These are phyloP conservation scores for Patellaria atrata DNA, from an alignment of 495 filamentous ascomycete genomes.

Conservation along the genomic window DNA sequence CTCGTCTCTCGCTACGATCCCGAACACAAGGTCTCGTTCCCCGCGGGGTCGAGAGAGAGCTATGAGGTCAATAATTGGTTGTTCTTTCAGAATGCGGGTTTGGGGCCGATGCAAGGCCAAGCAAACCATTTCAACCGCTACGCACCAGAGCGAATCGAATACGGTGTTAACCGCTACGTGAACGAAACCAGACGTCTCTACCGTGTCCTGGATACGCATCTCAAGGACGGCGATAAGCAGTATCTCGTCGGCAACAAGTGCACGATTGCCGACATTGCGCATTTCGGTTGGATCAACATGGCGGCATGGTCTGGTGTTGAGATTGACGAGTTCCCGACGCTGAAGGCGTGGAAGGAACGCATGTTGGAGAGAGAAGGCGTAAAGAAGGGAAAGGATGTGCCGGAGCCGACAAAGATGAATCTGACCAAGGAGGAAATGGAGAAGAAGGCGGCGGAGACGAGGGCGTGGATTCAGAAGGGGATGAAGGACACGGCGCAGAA, in stretches of 20 bases:
- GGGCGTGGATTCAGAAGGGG: slow-evolving; percentile 42
- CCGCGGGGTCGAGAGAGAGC: slow-evolving; percentile 54
- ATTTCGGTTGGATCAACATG: slow-evolving; percentile 48
- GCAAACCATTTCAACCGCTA: slow-evolving; percentile 83
- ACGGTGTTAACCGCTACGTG: slow-evolving; percentile 69
- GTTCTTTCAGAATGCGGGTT: slow-evolving; percentile 50
- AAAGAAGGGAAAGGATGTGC: slow-evolving; percentile 70
- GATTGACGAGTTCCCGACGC: slow-evolving; percentile 58
- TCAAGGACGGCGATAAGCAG: slow-evolving; percentile 33
- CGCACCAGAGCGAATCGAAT: slow-evolving; percentile 74
- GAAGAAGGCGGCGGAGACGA: slow-evolving; percentile 39
- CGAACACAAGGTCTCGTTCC: slow-evolving; percentile 74
- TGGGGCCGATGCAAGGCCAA: slow-evolving; percentile 83
- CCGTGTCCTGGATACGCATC: slow-evolving; percentile 58
- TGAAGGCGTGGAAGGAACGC: slow-evolving; percentile 51
- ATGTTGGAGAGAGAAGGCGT: slow-evolving; percentile 52
- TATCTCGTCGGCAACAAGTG: slow-evolving; percentile 68
- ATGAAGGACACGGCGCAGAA: slow-evolving; percentile 46
- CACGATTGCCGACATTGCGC: slow-evolving; percentile 74
- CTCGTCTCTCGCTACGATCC: slow-evolving; percentile 66
- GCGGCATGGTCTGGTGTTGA: slow-evolving; percentile 59
- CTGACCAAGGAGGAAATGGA: slow-evolving; percentile 52
- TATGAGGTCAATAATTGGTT: slow-evolving; percentile 74
- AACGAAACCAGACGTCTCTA: slow-evolving; percentile 75
- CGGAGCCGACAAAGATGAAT: slow-evolving; percentile 48